Evolutionary conservation across 139 green algal genomes (phyloP).

Genomic region (Chlamydomonas incerta): DNA sequence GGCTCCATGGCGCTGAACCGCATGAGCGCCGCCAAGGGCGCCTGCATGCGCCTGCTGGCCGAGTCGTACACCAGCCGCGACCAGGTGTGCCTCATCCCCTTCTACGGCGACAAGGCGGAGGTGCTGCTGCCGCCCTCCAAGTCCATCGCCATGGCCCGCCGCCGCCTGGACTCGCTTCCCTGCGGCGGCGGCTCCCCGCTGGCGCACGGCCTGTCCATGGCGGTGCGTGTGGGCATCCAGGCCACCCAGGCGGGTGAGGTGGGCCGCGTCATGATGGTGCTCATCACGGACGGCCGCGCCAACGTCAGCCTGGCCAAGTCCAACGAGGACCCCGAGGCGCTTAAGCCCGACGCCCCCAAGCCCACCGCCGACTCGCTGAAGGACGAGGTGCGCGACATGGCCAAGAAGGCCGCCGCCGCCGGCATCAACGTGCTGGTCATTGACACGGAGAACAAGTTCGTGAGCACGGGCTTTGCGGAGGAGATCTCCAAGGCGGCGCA

Average conservation of each 20-base stretch:
- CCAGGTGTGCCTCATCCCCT: slow-evolving; percentile 97
- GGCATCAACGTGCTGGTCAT: slow-evolving; percentile 97
- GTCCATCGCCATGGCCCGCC: slow-evolving; percentile 98
- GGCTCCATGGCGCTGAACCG: slow-evolving; percentile 99
- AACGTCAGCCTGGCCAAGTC: slow-evolving; percentile 93
- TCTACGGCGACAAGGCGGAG: slow-evolving; percentile 97
- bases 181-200: slow-evolving; percentile 97
- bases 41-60: slow-evolving; percentile 93
- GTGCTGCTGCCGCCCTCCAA: slow-evolving; percentile 97
- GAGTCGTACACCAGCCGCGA: slow-evolving; percentile 95
- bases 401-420: slow-evolving; percentile 78
- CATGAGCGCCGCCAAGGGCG: slow-evolving; percentile 98
- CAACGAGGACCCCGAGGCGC: slow-evolving; percentile 92
- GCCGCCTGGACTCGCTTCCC: slow-evolving; percentile 93
- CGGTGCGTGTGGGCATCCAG: slow-evolving; percentile 74
- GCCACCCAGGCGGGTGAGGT: slow-evolving; percentile 87
- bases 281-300: slow-evolving; percentile 97
- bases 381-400: slow-evolving; percentile 93
- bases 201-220: slow-evolving; percentile 93
- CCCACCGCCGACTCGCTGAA: slow-evolving; percentile 74
- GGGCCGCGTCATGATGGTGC: slow-evolving; percentile 96
- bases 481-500: slow-evolving; percentile 89
- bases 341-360: slow-evolving; percentile 86
- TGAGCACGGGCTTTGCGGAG: slow-evolving; percentile 98
- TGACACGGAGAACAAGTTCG: slow-evolving; percentile 99